phyloP scores from a whole-genome alignment of 2,329 filamentous ascomycete genomes.

The Fusarium napiforme region DNA sequence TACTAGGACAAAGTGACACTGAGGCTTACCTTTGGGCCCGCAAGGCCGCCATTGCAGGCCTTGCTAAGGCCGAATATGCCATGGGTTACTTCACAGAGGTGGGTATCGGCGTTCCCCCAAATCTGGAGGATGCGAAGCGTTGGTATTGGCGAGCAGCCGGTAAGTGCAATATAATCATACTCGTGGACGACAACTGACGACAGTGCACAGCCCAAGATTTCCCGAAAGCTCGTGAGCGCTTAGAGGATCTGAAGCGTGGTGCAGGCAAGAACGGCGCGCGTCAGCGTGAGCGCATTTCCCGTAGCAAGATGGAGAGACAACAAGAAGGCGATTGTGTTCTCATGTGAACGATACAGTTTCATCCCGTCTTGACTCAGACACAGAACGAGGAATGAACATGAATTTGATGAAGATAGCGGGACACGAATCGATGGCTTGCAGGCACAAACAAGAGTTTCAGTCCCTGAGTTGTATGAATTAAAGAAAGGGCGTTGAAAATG shows the following conservation, averaged over 20 bases:
- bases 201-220: constrained; percentile 82
- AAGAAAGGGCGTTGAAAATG: constrained; percentile 24
- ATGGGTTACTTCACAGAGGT: constrained; percentile 98
- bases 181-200: constrained; percentile 43
- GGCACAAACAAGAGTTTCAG: neutral
- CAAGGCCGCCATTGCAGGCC: constrained; percentile 87
- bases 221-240: constrained; percentile 88
- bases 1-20: constrained; percentile 90
- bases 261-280: constrained; percentile 77
- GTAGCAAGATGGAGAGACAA: constrained; percentile 83
- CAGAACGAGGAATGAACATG: neutral
- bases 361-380: neutral
- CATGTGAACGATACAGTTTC: constrained; percentile 68
- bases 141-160: constrained; percentile 98
- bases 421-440: neutral
- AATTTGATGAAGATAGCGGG: neutral
- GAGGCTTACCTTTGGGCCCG: constrained; percentile 98
- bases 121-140: constrained; percentile 93
- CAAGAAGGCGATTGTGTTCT: constrained; percentile 89
- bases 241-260: constrained; percentile 86
- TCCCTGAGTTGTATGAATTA: neutral
- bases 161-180: constrained; percentile 63
- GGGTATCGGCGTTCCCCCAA: constrained; percentile 87
- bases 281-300: constrained; percentile 80
- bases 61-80: constrained; percentile 95